Base-by-base conservation (phyloP, 352 stramenopile genomes). In the Blastocystis sp. region DNA sequence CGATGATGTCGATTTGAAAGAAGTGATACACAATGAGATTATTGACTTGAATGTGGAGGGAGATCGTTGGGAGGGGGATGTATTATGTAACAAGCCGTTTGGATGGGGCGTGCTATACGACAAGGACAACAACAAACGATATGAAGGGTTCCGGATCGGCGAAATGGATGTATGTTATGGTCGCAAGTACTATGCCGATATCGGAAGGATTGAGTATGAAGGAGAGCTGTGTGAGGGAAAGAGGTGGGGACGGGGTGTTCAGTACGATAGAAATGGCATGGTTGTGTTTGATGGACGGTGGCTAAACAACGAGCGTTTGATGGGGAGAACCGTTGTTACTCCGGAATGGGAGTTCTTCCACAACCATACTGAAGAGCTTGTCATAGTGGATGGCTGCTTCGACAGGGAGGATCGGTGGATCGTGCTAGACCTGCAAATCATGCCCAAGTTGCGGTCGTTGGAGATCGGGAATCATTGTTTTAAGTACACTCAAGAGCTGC, bases 121-220 rank as follows among this genome's bases (percentile, higher is more conserved):
- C 41, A 0, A n/a, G 1, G 2, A 74, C 41, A 21, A 39, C 0
- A n/a, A 37, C 13, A 29, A 45, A 6, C 0, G 10, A 2, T 74
- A 74, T 74, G 26, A 37, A 45, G 63, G 63, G 10, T 74, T 74
- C 35, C 63, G 26, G n/a, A n/a, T n/a, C n/a, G n/a, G n/a, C n/a
- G n/a, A n/a, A 26, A 29, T 24, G 4, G 41, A 74, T 45, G 1
- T 1, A 2, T 29, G 63, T 74, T 74, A 74, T 21, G 63, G 63
- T 10, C 4, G 10, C 3, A 9, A 39, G 10, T 74, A 74, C 35
- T 74, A 74, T 29, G 10, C 63, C 19, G 63, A 74, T 0, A 55
- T 24, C 45, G 6, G 16, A 6, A 6, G 16, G 16, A 55, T 55
- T 55, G 45, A 6, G 45, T 55, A 55, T 55, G 45, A 19, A 19